Conservation (phyloP, 768 basidiomycete genomes). For the Cystoderma amianthinum region DNA sequence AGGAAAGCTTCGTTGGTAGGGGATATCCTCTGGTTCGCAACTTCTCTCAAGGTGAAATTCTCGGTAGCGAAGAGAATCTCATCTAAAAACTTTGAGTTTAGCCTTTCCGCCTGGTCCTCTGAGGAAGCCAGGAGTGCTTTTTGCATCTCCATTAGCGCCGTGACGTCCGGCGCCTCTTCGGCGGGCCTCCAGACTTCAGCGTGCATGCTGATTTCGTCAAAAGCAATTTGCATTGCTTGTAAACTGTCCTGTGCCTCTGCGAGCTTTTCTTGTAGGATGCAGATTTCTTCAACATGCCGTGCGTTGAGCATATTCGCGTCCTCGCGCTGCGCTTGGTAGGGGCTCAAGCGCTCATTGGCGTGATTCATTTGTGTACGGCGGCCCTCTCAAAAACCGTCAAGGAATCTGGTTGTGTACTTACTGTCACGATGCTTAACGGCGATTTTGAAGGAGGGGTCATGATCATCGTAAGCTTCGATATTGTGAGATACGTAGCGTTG, state of each 20-base stretch:
- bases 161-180: not conserved
- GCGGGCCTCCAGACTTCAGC: not conserved
- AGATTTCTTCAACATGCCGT: constrained; percentile 8
- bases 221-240: constrained; percentile 13
- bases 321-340: constrained; percentile 13
- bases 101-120: not conserved
- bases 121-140: too few relatives aligned
- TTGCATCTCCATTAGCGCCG: not conserved
- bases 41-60: not conserved
- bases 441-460: constrained; percentile 5
- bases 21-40: not conserved
- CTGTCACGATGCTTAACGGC: constrained; percentile 10
- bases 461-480: constrained; percentile 2
- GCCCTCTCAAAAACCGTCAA: constrained; percentile 11
- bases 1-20: not conserved
- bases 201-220: constrained; percentile 8
- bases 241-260: constrained; percentile 12
- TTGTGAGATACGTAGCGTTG: constrained; percentile 9
- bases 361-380: constrained; percentile 7
- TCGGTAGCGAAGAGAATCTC: not conserved
- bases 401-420: constrained; percentile 2
- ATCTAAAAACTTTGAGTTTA: too few relatives aligned
- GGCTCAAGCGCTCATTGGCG: constrained; percentile 8
- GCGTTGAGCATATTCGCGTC: constrained; percentile 8
- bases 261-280: constrained; percentile 11